phyloP scores from a whole-genome alignment of 1,284 basidiomycete genomes.

The Rhodotorula sp. region DNA sequence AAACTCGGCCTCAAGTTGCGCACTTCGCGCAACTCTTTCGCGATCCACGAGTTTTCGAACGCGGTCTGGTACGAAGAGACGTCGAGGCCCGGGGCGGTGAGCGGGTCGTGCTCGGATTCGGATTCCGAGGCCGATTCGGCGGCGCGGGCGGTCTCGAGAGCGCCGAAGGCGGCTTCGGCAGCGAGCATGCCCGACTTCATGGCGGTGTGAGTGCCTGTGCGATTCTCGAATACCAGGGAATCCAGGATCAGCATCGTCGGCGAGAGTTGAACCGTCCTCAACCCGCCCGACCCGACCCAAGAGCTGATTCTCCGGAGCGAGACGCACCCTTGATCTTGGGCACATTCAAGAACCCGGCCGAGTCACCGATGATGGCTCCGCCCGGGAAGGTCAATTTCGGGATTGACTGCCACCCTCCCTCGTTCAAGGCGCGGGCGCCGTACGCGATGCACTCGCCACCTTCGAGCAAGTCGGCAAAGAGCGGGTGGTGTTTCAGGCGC shows the following conservation, averaged over 20 bases:
- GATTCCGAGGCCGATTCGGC: conserved; percentile 3
- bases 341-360: conserved; percentile 94
- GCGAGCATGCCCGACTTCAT: conserved; percentile 99
- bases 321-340: conserved; percentile 84
- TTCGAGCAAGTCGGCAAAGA: conserved; percentile 76
- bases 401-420: conserved; percentile 91
- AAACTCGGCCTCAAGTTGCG: conserved; percentile 92
- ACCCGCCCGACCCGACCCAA: too few relatives aligned
- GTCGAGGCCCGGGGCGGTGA: conserved; percentile 55
- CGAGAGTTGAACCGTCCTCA: too few relatives aligned
- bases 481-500: conserved; percentile 97
- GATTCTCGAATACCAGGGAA: too few relatives aligned
- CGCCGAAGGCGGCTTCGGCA: conserved; percentile 79
- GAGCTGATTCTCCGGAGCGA: too few relatives aligned
- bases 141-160: conserved; percentile 53
- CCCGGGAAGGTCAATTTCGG: conserved; percentile 93
- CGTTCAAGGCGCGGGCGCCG: conserved; percentile 86
- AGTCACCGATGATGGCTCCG: conserved; percentile 91
- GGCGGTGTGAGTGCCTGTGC: conserved; percentile 85
- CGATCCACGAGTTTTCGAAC: conserved; percentile 81
- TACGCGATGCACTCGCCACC: conserved; percentile 81
- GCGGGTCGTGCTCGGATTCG: conserved; percentile 19
- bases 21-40: conserved; percentile 84
- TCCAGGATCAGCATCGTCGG: too few relatives aligned
- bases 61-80: conserved; percentile 74